Evolutionary conservation across 257 asterid species (phyloP), one percentile per base, ranked within the genome.

Genomic region (Thymus quinquecostatus): DNA sequence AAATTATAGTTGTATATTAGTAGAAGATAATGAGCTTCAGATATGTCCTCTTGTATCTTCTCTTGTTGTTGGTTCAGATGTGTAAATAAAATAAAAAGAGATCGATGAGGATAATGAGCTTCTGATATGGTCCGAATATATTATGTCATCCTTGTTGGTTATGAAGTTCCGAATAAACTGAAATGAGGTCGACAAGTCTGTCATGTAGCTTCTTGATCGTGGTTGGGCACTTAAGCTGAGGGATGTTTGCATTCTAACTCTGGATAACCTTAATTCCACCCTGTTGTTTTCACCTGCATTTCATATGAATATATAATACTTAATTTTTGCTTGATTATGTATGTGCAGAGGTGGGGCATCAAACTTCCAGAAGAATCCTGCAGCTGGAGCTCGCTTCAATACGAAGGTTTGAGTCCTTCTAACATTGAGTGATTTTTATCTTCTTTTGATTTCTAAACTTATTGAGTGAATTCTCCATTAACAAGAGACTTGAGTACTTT

Each of bases 261-360:
- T 9, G 49, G 75, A 43, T 56, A 21, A 51, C 60, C 65, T 47
- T 71, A 41, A 30, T 66, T 40, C 73, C 68, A 58, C 36, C 36
- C 67, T 68, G 66, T 44, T 59, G 14, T 64, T 68, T 67, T 32
- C 27, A n/a, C 64, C 54, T 28, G 7, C 13, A 59, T 41, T 49
- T 45, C 34, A 36, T 44, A 29, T 70, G 50, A 64, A 61, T 34
- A 61, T 75, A 21, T 21, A 21, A 21, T 21, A 21, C 21, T 72
- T 80, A 81, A 79, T 83, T 69, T 27, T 69, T 32, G 68, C 70
- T 78, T 5, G 73, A 56, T 74, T 43, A 68, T 81, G n/a, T 70
- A 56, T 69, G 69, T 85, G 88, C 85, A 92, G 98, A 94, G 72
- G 44, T 74, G 86, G 81, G 47, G 81, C 71, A 53, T 73, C 76